These are phyloP conservation scores for Aspergillus spinulosporus DNA, from an alignment of 2,329 filamentous ascomycete genomes.

Conservation along the genomic window DNA sequence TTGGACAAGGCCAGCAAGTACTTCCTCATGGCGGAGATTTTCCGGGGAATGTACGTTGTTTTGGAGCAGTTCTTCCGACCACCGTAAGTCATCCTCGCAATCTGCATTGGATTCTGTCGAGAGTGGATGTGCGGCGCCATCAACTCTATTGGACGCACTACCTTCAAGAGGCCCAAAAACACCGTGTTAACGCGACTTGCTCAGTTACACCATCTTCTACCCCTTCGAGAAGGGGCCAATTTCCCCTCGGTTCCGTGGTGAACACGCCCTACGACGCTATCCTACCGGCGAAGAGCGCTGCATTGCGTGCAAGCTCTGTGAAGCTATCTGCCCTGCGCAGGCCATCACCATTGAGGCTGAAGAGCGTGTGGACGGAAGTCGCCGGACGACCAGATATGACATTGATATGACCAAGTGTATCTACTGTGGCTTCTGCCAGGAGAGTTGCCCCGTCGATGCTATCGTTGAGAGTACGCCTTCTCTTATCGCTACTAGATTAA, in stretches of 20 bases:
- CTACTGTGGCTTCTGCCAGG: slow-evolving; percentile 99
- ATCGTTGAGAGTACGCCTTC: slow-evolving; percentile 68
- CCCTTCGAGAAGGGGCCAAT: slow-evolving; percentile 99
- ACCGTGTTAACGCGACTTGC: background rate
- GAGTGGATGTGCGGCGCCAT: background rate
- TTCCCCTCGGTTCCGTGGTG: slow-evolving; percentile 94
- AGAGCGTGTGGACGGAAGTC: slow-evolving; percentile 92
- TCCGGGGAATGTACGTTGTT: slow-evolving; percentile 95
- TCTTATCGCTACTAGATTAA: slow-evolving; percentile 20
- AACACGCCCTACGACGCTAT: slow-evolving; percentile 94
- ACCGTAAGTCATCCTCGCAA: slow-evolving; percentile 68
- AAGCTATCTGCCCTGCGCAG: slow-evolving; percentile 95
- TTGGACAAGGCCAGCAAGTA: slow-evolving; percentile 86
- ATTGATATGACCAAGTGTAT: slow-evolving; percentile 99
- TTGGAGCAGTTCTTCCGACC: slow-evolving; percentile 98
- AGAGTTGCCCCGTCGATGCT: slow-evolving; percentile 96
- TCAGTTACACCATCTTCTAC: slow-evolving; percentile 97
- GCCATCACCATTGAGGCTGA: slow-evolving; percentile 99
- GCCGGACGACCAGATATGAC: slow-evolving; percentile 95
- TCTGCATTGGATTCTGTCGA: background rate
- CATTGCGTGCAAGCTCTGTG: slow-evolving; percentile 99
- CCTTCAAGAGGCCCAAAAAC: background rate
- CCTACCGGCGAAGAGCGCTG: slow-evolving; percentile 97
- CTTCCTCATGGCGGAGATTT: slow-evolving; percentile 94
- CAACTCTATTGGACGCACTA: background rate